These are phyloP conservation scores for Fusarium praegraminearum DNA, from an alignment of 2,329 filamentous ascomycete species.

Conservation along the genomic window DNA sequence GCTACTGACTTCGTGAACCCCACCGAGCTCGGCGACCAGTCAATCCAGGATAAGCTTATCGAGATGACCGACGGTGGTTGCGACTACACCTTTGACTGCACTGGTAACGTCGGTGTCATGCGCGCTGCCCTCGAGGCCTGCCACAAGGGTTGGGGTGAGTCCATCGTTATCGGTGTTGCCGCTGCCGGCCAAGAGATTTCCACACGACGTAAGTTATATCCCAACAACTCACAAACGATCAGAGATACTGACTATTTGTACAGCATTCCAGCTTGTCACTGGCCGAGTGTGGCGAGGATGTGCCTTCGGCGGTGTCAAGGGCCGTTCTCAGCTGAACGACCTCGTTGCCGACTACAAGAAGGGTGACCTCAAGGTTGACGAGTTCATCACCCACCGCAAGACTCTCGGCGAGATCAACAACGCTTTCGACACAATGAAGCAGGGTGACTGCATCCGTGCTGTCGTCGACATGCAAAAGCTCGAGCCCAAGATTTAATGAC, in stretches of 20 bases:
- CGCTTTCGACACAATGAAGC: slow-evolving; percentile 94
- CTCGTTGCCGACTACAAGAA: slow-evolving; percentile 91
- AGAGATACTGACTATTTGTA: slow-evolving; percentile 44
- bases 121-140: slow-evolving; percentile 94
- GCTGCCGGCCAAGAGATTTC: slow-evolving; percentile 96
- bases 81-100: slow-evolving; percentile 99
- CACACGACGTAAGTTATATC: slow-evolving; percentile 80
- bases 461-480: slow-evolving; percentile 76
- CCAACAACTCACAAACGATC: background rate
- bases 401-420: slow-evolving; percentile 84
- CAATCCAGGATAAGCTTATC: slow-evolving; percentile 89
- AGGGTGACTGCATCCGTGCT: slow-evolving; percentile 95
- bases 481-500: slow-evolving; percentile 44
- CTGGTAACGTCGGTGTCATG: slow-evolving; percentile 97
- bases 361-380: slow-evolving; percentile 95
- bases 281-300: slow-evolving; percentile 98
- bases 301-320: slow-evolving; percentile 98
- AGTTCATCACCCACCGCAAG: slow-evolving; percentile 98
- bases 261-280: slow-evolving; percentile 98
- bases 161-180: slow-evolving; percentile 96
- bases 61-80: slow-evolving; percentile 98
- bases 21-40: slow-evolving; percentile 79
- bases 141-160: slow-evolving; percentile 99
- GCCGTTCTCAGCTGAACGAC: slow-evolving; percentile 87
- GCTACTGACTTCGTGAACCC: slow-evolving; percentile 98